phyloP scores from a whole-genome alignment of 768 basidiomycete genomes.

The Leccinum barrowsii region DNA sequence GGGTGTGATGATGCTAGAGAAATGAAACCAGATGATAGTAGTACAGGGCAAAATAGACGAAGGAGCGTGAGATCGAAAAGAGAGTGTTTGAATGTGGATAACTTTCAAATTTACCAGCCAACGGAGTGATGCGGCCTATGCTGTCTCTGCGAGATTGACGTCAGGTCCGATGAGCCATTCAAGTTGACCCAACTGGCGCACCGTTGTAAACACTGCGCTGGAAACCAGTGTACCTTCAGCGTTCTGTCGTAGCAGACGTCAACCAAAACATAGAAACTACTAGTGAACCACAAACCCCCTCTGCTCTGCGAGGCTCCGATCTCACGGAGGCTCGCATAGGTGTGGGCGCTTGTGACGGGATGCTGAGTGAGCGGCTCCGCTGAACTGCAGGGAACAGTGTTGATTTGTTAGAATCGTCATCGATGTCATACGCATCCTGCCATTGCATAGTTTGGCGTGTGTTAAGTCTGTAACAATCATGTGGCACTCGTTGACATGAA shows the following conservation, averaged over 20 bases:
- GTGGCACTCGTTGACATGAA: not conserved
- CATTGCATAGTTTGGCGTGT: constrained; percentile 53
- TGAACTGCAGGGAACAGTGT: not conserved
- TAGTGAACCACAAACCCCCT: constrained; percentile 8
- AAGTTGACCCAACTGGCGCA: not conserved
- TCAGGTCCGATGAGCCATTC: not conserved
- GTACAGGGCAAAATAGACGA: not conserved
- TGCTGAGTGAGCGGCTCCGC: not conserved
- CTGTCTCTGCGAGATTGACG: not conserved
- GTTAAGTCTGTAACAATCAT: constrained; percentile 46
- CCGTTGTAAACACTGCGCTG: constrained; percentile 1
- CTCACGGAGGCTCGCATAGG: not conserved
- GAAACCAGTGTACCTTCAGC: not conserved
- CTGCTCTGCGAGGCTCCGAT: not conserved
- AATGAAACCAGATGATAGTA: constrained; percentile 1
- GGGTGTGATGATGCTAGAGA: not conserved
- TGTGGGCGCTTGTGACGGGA: constrained; percentile 4
- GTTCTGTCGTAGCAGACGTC: constrained; percentile 2
- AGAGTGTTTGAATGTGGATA: not conserved
- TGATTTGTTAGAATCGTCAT: constrained; percentile 21
- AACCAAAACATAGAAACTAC: not conserved
- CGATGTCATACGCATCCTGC: constrained; percentile 46
- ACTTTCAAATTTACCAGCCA: constrained; percentile 5
- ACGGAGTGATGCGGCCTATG: constrained; percentile 4
- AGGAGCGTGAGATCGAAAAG: not conserved